Evolutionary conservation across 2,329 filamentous ascomycete genomes (phyloP), one percentile per base, ranked within the genome.

Genomic region (Tolypocladium ovalisporum): DNA sequence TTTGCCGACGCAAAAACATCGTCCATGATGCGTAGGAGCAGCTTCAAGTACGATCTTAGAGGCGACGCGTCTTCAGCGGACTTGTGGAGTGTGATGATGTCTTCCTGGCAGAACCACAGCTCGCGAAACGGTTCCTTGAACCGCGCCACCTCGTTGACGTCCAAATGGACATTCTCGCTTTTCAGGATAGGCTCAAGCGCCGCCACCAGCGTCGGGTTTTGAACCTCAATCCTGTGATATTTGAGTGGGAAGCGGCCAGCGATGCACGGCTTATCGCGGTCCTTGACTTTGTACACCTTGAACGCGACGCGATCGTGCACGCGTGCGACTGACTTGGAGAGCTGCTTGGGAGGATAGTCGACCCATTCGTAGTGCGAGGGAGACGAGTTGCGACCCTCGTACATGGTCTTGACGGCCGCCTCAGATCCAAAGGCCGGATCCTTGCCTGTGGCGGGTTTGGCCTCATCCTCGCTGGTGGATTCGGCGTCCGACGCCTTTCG

Each of bases 211-310:
- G 68, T 56, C 1, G 68, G 70, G 61, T 75, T 79, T 62, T 78
- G 76, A 9, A 79, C 60, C 55, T 73, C 68, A 44, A 79, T 66
- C 60, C 62, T 64, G 63, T 76, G 69, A 58, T 72, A 71, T 54
- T 73, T 74, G 56, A 78, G 65, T 13, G 69, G 66, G 37, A 66
- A 71, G n/a, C 65, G 64, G 29, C 74, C 74, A 0, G 61, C 67
- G 40, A 78, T 67, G 56, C 71, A 66, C 4, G 71, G 68, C 67
- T 77, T 76, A 12, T 64, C 63, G 32, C 58, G 58, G 62, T 79
- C 75, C 62, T 75, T 76, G 67, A 74, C 62, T 68, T 76, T 78
- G 73, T 70, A 78, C 24, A 77, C 66, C 59, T 71, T 75, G 67
- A 79, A 74, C 58, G 76, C 74, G 17, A 73, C 70, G 4, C 71